Evolutionary conservation across 768 basidiomycete species (phyloP), one percentile per base, ranked within the genome.

Genomic region (Trametes maxima): DNA sequence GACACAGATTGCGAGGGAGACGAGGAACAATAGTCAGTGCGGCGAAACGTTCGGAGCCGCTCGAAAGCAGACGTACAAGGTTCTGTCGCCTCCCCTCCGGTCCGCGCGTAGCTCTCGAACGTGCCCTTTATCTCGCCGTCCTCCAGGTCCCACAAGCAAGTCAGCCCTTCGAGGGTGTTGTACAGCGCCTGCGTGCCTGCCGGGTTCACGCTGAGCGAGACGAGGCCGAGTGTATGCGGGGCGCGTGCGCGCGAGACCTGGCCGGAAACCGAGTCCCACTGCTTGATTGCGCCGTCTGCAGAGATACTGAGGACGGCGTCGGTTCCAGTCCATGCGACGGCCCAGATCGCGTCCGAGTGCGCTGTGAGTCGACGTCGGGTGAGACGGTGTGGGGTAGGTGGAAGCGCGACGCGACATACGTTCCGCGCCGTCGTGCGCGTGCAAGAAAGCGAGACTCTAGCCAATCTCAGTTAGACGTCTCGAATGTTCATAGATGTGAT

Each of bases 91-190:
- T 82, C 84, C 12, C 80, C 80, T 4, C 73, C 76, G n/a, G 79
- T 80, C 47, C 86, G 78, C 49, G 79, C 79, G 68, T 85, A 94
- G 64, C 91, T 94, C 72, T 94, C 92, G 59, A 85, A 84, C 57
- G 79, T 83, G 12, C 85, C 89, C 0, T 85, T 72, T 2, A 88
- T 70, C 37, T 82, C 78, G 4, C 88, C 89, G 17, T 77, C 82
- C 37, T 80, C 74, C 47, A 94, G 72, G 69, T 95, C 87, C 83
- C 88, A 89, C 24, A 95, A 75, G 48, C 77, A 81, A 0, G 92
- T 93, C 28, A 88, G 82, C 1, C 95, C 95, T 68, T 96, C 94
- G 19, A 95, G 78, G 56, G 89, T 89, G 68, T 94, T 94, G 67
- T 87, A 89, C 46, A 97, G 72, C 0, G 85, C 92, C 33, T 75